Evolutionary conservation across 2,329 filamentous ascomycete genomes (phyloP).

Genomic region (Talaromyces sp.): DNA sequence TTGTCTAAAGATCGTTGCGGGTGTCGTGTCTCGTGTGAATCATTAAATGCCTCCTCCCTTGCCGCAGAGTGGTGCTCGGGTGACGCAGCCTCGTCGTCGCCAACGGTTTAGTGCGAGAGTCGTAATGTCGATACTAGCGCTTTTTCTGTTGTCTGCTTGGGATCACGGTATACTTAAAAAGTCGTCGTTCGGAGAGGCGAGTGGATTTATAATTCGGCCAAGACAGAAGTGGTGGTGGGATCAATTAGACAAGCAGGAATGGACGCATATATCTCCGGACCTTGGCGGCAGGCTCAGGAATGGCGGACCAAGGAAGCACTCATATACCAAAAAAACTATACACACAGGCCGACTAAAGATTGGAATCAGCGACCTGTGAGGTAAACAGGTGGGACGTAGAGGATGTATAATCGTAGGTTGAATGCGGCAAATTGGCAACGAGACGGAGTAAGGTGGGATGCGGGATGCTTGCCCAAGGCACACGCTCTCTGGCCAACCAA

Average conservation of each 20-base stretch:
- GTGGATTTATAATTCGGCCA: background rate
- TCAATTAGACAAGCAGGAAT: background rate
- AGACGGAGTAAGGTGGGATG: slow-evolving; percentile 17
- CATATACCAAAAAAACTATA: background rate
- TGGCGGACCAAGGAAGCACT: background rate
- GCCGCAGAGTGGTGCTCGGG: background rate
- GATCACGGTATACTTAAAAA: background rate
- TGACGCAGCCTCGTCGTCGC: background rate
- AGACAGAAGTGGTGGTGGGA: background rate
- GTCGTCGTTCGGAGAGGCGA: background rate
- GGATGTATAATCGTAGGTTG: background rate
- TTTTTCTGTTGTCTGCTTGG: background rate
- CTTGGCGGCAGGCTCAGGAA: background rate
- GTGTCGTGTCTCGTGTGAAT: slow-evolving; percentile 1
- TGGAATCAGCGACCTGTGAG: background rate
- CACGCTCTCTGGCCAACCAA: slow-evolving; percentile 14
- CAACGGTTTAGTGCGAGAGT: background rate
- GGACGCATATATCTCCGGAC: background rate
- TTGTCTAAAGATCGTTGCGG: background rate
- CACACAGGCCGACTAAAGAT: background rate
- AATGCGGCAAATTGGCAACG: background rate
- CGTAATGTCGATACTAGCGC: background rate
- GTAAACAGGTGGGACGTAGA: background rate
- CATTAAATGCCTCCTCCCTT: slow-evolving; percentile 3
- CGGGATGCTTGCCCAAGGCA: slow-evolving; percentile 18